Conservation (phyloP, 2,329 filamentous ascomycete genomes). For the Salinomyces thailandicus region DNA sequence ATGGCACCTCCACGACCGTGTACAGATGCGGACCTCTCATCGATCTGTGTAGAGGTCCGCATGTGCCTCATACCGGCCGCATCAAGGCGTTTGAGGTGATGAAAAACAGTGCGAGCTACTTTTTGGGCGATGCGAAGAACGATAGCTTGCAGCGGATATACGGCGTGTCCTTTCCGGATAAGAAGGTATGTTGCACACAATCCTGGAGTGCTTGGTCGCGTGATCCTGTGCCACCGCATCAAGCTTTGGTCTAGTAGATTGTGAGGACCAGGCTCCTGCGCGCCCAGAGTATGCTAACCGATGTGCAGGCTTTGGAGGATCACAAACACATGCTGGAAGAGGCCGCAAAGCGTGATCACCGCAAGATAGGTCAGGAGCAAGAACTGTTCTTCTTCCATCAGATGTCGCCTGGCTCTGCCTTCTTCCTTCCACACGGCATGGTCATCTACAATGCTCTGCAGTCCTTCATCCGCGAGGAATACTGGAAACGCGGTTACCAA, state of each 20-base stretch:
- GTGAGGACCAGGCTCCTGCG: background rate
- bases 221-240: background rate
- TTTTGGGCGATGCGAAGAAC: conserved; percentile 85
- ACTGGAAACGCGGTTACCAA: conserved; percentile 86
- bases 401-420: conserved; percentile 81
- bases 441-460: conserved; percentile 87
- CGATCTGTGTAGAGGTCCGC: conserved; percentile 88
- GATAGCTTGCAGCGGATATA: conserved; percentile 95
- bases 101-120: conserved; percentile 80
- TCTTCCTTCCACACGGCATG: conserved; percentile 84
- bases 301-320: conserved; percentile 50
- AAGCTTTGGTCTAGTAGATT: no score
- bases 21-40: conserved; percentile 91
- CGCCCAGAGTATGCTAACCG: background rate
- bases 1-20: conserved; percentile 84
- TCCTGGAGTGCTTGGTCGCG: background rate
- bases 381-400: conserved; percentile 97
- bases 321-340: conserved; percentile 94
- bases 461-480: conserved; percentile 71
- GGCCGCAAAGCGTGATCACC: conserved; percentile 93
- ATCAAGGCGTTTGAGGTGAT: conserved; percentile 93
- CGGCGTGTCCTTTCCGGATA: conserved; percentile 92
- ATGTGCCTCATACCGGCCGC: conserved; percentile 84
- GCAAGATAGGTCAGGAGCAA: conserved; percentile 87
- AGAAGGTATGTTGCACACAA: conserved; percentile 71